Evolutionary conservation across 257 asterid species (phyloP).

Genomic region (Thymus mandschuricus): DNA sequence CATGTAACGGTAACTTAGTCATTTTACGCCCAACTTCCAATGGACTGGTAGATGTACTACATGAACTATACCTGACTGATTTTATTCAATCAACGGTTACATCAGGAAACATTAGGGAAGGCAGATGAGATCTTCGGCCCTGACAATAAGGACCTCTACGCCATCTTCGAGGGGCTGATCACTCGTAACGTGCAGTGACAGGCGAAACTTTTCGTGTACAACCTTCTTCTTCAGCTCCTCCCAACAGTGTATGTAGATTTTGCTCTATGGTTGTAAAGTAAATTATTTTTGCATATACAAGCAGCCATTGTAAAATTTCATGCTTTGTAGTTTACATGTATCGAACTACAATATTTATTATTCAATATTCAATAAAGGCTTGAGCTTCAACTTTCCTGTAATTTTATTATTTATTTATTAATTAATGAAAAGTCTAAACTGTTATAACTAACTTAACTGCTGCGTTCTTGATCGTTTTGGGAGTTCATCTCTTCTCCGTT

Average conservation of each 20-base stretch:
- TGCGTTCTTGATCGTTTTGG: no score
- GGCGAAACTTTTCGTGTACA: slow-evolving; percentile 1
- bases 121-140: slow-evolving; percentile 88
- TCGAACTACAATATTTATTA: slow-evolving; percentile 26
- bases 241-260: not conserved
- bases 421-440: no score
- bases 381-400: not conserved
- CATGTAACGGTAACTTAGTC: not conserved
- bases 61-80: slow-evolving; percentile 8
- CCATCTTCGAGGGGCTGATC: slow-evolving; percentile 80
- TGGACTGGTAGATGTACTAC: not conserved
- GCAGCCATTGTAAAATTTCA: slow-evolving; percentile 33
- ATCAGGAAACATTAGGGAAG: slow-evolving; percentile 78
- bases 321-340: slow-evolving; percentile 24
- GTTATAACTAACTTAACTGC: no score
- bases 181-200: slow-evolving; percentile 68
- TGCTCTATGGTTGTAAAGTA: slow-evolving; percentile 35
- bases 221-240: slow-evolving; percentile 18
- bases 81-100: slow-evolving; percentile 1
- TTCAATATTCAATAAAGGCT: slow-evolving; percentile 18
- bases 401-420: not conserved
- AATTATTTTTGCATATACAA: slow-evolving; percentile 12
- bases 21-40: not conserved
- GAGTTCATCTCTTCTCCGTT: no score
- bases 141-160: slow-evolving; percentile 84